A percentile compares a stretch with the other conserved stretches of the same genome.
phyloP scores from a whole-genome alignment of 208 protist species.

The Leptomonas pyrrhocoris region DNA sequence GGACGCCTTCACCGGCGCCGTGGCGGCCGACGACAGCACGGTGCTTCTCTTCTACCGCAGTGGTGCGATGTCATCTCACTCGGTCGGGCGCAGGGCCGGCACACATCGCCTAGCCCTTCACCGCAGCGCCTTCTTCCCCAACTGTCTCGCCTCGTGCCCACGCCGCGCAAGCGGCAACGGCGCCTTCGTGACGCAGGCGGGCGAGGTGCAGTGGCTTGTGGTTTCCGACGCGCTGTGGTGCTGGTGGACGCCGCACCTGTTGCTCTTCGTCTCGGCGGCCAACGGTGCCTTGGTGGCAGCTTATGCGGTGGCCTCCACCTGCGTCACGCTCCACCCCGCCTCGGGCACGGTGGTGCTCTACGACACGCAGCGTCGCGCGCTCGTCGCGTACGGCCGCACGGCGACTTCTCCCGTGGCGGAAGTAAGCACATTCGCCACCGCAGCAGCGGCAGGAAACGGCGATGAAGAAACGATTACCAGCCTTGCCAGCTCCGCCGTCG shows the following conservation, averaged over 20 bases:
- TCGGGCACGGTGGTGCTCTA: constrained; percentile 17
- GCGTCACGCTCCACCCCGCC: constrained; percentile 28
- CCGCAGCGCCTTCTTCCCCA: constrained; percentile 10
- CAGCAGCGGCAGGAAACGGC: neutral
- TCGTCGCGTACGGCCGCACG: constrained; percentile 28
- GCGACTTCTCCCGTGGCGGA: neutral
- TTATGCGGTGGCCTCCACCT: constrained; percentile 3
- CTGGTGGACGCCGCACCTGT: constrained; percentile 29
- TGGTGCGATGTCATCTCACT: constrained; percentile 17
- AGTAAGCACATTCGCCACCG: neutral
- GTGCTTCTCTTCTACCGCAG: constrained; percentile 15
- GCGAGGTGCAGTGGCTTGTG: constrained; percentile 7
- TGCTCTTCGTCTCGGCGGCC: constrained; percentile 21
- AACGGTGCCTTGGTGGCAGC: constrained; percentile 9
- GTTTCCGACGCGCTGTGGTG: constrained; percentile 17
- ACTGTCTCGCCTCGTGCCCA: neutral
- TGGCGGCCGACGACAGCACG: neutral
- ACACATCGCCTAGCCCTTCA: constrained; percentile 15
- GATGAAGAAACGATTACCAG: neutral
- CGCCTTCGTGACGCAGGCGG: neutral
- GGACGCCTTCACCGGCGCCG: constrained; percentile 26
- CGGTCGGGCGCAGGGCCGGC: constrained; percentile 17
- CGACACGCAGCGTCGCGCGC: constrained; percentile 21
- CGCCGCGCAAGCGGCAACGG: neutral
- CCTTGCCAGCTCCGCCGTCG: constrained; percentile 23